Conservation (phyloP, 352 stramenopile species). For the Globisporangium okanoganense region DNA sequence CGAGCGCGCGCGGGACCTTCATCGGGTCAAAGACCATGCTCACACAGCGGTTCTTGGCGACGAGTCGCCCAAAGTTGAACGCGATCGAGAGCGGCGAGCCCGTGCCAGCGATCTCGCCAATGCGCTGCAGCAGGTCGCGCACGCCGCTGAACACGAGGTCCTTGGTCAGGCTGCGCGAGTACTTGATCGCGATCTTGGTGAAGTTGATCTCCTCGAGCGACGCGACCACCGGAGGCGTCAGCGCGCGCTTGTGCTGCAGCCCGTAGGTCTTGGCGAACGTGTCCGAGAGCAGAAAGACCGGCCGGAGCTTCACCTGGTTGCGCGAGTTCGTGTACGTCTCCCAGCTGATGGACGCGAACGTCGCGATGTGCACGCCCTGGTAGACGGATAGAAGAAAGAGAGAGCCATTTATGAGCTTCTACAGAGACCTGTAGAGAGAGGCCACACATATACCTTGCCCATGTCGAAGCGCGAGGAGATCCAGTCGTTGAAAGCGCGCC, state of each 20-base stretch:
- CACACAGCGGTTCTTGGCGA: constrained; percentile 73
- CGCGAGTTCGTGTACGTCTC: constrained; percentile 52
- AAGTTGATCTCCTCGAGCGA: constrained; percentile 80
- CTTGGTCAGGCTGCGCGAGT: constrained; percentile 68
- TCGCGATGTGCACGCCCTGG: constrained; percentile 69
- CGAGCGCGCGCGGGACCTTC: constrained; percentile 51
- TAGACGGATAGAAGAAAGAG: neutral
- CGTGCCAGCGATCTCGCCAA: constrained; percentile 54
- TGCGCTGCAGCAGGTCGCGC: constrained; percentile 69
- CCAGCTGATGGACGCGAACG: constrained; percentile 71
- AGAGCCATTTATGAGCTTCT: neutral
- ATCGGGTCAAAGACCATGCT: constrained; percentile 69
- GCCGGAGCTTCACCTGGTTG: constrained; percentile 55
- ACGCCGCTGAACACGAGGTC: constrained; percentile 67
- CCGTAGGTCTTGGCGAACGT: constrained; percentile 65
- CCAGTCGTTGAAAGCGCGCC: constrained; percentile 73
- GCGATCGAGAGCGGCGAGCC: constrained; percentile 53
- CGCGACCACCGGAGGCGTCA: constrained; percentile 26
- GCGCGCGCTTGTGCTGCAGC: constrained; percentile 41
- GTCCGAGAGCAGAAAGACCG: constrained; percentile 61
- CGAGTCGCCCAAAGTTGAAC: constrained; percentile 63
- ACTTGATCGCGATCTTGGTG: constrained; percentile 83
- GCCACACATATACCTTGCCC: constrained; percentile 40
- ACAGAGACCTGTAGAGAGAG: neutral
- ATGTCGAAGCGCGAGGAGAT: constrained; percentile 63